These are phyloP conservation scores for Xylaria intraflava DNA, from an alignment of 495 filamentous ascomycete species.

Conservation along the genomic window DNA sequence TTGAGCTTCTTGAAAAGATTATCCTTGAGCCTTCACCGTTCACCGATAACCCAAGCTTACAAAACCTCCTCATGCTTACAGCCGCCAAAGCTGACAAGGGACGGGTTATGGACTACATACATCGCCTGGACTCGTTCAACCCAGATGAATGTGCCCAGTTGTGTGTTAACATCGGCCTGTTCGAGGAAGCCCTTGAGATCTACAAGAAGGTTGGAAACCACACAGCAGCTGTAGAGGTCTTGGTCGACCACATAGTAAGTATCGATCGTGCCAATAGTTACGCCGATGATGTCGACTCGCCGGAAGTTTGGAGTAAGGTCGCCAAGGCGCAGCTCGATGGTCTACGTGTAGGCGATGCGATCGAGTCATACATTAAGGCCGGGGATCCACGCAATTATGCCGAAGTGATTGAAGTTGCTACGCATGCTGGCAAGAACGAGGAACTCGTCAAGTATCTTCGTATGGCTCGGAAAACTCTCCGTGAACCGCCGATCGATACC, in stretches of 20 bases:
- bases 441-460: slow-evolving; percentile 94
- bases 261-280: slow-evolving; percentile 97
- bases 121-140: slow-evolving; percentile 80
- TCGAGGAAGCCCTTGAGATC: slow-evolving; percentile 96
- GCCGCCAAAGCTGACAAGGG: slow-evolving; percentile 95
- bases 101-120: slow-evolving; percentile 94
- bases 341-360: slow-evolving; percentile 83
- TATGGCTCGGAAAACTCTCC: slow-evolving; percentile 94
- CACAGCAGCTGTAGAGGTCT: slow-evolving; percentile 76
- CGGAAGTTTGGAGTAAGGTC: slow-evolving; percentile 98
- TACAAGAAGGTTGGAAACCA: slow-evolving; percentile 96
- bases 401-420: slow-evolving; percentile 95
- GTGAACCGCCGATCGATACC: slow-evolving; percentile 92
- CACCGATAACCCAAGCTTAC: slow-evolving; percentile 92
- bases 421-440: slow-evolving; percentile 94
- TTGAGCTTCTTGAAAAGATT: slow-evolving; percentile 98
- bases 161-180: slow-evolving; percentile 89
- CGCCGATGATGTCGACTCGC: slow-evolving; percentile 88
- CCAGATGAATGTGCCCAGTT: slow-evolving; percentile 87
- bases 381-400: slow-evolving; percentile 85
- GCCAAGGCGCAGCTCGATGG: slow-evolving; percentile 98
- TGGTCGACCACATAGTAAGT: slow-evolving; percentile 96
- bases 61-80: slow-evolving; percentile 95
- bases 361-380: slow-evolving; percentile 96
- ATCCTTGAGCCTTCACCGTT: slow-evolving; percentile 95